phyloP scores from a whole-genome alignment of 2,329 filamentous ascomycete genomes.

The Xylariaceae sp. region DNA sequence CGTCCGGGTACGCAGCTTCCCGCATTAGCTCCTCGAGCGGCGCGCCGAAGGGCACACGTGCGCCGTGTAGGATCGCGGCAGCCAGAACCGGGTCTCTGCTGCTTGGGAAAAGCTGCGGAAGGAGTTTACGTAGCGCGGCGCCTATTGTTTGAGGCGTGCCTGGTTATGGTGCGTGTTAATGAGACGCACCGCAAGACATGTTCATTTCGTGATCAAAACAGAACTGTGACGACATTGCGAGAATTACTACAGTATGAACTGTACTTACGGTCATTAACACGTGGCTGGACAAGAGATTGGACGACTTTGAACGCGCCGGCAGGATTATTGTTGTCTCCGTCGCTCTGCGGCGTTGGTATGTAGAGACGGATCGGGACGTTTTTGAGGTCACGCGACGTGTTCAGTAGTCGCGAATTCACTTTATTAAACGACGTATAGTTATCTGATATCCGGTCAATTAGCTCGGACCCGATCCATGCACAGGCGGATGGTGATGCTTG shows the following conservation, averaged over 20 bases:
- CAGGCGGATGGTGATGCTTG: background rate
- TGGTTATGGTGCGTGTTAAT: conserved; percentile 13
- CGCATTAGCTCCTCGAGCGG: conserved; percentile 79
- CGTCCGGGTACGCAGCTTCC: conserved; percentile 84
- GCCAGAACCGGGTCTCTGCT: conserved; percentile 80
- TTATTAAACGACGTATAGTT: conserved; percentile 70
- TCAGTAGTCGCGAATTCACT: conserved; percentile 75
- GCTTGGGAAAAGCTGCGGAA: conserved; percentile 85
- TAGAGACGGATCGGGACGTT: conserved; percentile 89
- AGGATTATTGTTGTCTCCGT: conserved; percentile 32
- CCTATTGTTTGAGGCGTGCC: conserved; percentile 60
- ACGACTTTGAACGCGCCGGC: conserved; percentile 65
- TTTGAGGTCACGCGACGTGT: conserved; percentile 69
- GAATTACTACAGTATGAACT: background rate
- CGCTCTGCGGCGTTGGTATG: conserved; percentile 58
- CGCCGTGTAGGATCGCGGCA: conserved; percentile 81
- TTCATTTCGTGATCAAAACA: background rate
- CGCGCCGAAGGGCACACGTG: conserved; percentile 74
- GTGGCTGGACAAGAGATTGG: conserved; percentile 65
- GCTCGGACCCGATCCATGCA: background rate
- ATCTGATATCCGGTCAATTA: conserved; percentile 44
- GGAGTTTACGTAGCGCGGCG: conserved; percentile 67
- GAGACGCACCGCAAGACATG: background rate
- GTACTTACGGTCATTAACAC: conserved; percentile 35
- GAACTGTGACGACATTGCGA: background rate